A percentile compares a stretch with the other conserved stretches of the same genome.
Conservation (phyloP, 2,329 filamentous ascomycete genomes). For the Tolypocladium endophyticum region DNA sequence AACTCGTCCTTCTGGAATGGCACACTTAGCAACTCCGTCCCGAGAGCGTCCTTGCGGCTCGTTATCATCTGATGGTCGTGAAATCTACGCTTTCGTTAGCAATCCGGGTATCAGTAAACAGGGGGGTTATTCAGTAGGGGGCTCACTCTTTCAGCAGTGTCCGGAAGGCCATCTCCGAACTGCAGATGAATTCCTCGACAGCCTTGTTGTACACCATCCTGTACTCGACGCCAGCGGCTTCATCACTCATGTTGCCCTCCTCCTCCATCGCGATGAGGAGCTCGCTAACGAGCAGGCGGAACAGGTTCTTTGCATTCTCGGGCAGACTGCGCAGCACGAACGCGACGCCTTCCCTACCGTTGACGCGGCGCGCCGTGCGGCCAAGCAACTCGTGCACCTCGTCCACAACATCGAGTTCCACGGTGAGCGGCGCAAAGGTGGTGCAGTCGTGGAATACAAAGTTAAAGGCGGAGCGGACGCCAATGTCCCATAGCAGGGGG, state of each 20-base stretch:
- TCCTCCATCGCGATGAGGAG: conserved; percentile 63
- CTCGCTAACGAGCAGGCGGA: conserved; percentile 75
- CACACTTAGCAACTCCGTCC: conserved; percentile 75
- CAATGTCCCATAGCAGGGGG: conserved; percentile 79
- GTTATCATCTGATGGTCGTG: conserved; percentile 97
- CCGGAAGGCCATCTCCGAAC: conserved; percentile 89
- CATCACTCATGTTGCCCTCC: conserved; percentile 33
- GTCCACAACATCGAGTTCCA: conserved; percentile 77
- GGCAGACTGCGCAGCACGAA: conserved; percentile 86
- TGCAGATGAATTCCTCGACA: conserved; percentile 93
- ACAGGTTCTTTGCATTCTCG: conserved; percentile 83
- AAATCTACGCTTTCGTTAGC: conserved; percentile 46
- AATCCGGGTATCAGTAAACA: not conserved
- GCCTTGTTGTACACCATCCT: conserved; percentile 88
- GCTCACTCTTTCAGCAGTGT: conserved; percentile 83
- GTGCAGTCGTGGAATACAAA: conserved; percentile 92
- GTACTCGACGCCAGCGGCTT: conserved; percentile 71
- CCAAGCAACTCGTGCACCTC: conserved; percentile 82
- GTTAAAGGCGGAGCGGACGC: conserved; percentile 70
- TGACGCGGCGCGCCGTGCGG: conserved; percentile 65
- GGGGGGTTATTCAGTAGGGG: not conserved
- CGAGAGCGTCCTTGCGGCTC: conserved; percentile 73
- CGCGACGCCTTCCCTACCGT: conserved; percentile 81
- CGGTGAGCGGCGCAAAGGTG: conserved; percentile 65
- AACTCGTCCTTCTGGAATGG: conserved; percentile 83